Percentiles rank a stretch among this genome's conserved stretches.
phyloP scores from a whole-genome alignment of 2,329 filamentous ascomycete species.

The Colletotrichum gloeosporioides region DNA sequence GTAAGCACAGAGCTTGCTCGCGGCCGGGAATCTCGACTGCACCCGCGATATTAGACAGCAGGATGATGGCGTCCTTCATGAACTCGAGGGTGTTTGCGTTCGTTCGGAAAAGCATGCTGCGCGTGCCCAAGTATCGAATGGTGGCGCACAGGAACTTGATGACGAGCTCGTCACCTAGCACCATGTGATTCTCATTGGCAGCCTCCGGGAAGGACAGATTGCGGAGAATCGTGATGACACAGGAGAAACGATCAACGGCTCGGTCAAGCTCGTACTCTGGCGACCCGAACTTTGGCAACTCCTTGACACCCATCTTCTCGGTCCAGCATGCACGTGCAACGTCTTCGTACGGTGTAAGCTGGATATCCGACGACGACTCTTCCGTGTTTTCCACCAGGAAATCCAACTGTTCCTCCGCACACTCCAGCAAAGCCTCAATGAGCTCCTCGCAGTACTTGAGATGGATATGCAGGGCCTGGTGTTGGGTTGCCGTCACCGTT shows the following conservation, averaged over 20 bases:
- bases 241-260: constrained; percentile 85
- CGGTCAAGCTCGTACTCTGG: constrained; percentile 82
- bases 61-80: constrained; percentile 92
- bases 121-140: constrained; percentile 86
- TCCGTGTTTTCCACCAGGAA: constrained; percentile 82
- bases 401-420: constrained; percentile 87
- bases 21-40: constrained; percentile 81
- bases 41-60: constrained; percentile 87
- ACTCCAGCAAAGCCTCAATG: constrained; percentile 86
- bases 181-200: constrained; percentile 67
- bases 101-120: constrained; percentile 83
- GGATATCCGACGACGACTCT: constrained; percentile 86
- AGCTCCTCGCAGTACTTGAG: constrained; percentile 84
- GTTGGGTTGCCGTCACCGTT: constrained; percentile 66
- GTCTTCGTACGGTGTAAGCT: constrained; percentile 86
- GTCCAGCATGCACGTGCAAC: constrained; percentile 78
- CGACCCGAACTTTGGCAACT: constrained; percentile 76
- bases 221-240: constrained; percentile 88
- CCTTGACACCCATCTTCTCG: constrained; percentile 75
- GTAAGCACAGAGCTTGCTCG: constrained; percentile 84
- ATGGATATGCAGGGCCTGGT: constrained; percentile 67
- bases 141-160: constrained; percentile 84
- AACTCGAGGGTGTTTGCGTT: constrained; percentile 90
- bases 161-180: constrained; percentile 77
- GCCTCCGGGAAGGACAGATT: constrained; percentile 81